Evolutionary conservation across 495 filamentous ascomycete species (phyloP).

Genomic region (Daldinia vernicosa): DNA sequence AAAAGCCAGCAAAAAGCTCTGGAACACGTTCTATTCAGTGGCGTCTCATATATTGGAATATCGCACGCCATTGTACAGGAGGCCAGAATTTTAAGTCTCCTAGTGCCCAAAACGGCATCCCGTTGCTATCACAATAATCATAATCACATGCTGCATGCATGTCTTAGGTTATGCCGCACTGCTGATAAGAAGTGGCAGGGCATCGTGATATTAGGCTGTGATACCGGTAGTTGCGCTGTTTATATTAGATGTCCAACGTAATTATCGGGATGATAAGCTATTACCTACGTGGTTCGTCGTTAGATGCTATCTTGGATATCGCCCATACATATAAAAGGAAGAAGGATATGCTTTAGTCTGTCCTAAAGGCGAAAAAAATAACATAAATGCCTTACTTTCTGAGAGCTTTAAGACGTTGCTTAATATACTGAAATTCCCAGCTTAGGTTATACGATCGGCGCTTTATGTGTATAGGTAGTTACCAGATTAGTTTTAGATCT

Average conservation of each 20-base stretch:
- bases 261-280: not conserved
- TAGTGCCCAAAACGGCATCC: slow-evolving; percentile 6
- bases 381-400: not conserved
- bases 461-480: not conserved
- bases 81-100: not conserved
- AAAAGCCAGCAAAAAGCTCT: not conserved
- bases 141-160: slow-evolving; percentile 41
- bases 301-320: not conserved
- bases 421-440: not conserved
- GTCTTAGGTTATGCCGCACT: slow-evolving; percentile 29
- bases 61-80: not conserved
- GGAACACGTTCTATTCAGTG: not conserved
- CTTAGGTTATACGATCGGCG: not conserved
- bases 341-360: not conserved
- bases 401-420: too few relatives aligned
- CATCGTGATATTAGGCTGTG: slow-evolving; percentile 22
- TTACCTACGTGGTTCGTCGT: not conserved
- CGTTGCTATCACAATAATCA: slow-evolving; percentile 26
- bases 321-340: not conserved
- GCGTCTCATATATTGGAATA: not conserved
- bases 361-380: not conserved
- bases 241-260: not conserved
- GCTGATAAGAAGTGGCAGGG: slow-evolving; percentile 11
- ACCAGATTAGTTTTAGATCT: not conserved
- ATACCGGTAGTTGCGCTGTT: slow-evolving; percentile 5